phyloP scores from a whole-genome alignment of 1,284 basidiomycete species.

The Caloboletus inedulis region DNA sequence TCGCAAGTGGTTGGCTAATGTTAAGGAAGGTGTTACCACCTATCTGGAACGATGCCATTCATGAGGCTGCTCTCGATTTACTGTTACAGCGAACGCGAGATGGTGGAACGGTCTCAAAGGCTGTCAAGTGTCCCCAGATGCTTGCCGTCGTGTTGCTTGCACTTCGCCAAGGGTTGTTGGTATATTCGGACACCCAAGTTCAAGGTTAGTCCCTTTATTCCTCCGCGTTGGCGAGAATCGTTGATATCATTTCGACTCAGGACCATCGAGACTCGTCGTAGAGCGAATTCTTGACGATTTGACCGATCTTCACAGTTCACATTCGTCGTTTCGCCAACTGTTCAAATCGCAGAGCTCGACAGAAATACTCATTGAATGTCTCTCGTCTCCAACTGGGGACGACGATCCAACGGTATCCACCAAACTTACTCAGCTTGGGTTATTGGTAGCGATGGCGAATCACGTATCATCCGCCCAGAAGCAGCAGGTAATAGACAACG shows the following conservation, averaged over 20 bases:
- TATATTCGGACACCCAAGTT: slow-evolving; percentile 5
- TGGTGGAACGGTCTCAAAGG: slow-evolving; percentile 1
- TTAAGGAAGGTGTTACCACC: slow-evolving; percentile 62
- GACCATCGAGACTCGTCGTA: slow-evolving; percentile 19
- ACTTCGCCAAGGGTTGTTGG: slow-evolving; percentile 44
- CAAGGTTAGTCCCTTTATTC: slow-evolving; percentile 13
- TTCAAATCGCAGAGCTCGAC: slow-evolving; percentile 70
- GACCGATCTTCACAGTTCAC: slow-evolving; percentile 58
- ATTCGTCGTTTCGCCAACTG: slow-evolving; percentile 60
- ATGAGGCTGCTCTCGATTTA: slow-evolving; percentile 61
- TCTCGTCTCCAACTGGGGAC: slow-evolving; percentile 49
- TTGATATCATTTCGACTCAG: slow-evolving; percentile 14
- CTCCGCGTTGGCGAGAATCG: not conserved
- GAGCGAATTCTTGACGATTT: slow-evolving; percentile 56
- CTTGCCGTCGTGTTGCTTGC: slow-evolving; percentile 66
- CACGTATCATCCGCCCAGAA: slow-evolving; percentile 59
- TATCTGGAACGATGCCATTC: slow-evolving; percentile 65
- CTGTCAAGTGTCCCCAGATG: slow-evolving; percentile 41
- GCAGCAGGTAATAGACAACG: slow-evolving; percentile 49
- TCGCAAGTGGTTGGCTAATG: slow-evolving; percentile 72
- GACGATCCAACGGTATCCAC: slow-evolving; percentile 47
- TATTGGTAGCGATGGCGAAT: slow-evolving; percentile 62
- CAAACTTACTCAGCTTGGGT: slow-evolving; percentile 63
- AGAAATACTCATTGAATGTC: slow-evolving; percentile 61
- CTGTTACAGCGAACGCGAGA: slow-evolving; percentile 47